These are phyloP conservation scores for Phylloporus arenicola DNA, from an alignment of 768 basidiomycete species.

Conservation along the genomic window DNA sequence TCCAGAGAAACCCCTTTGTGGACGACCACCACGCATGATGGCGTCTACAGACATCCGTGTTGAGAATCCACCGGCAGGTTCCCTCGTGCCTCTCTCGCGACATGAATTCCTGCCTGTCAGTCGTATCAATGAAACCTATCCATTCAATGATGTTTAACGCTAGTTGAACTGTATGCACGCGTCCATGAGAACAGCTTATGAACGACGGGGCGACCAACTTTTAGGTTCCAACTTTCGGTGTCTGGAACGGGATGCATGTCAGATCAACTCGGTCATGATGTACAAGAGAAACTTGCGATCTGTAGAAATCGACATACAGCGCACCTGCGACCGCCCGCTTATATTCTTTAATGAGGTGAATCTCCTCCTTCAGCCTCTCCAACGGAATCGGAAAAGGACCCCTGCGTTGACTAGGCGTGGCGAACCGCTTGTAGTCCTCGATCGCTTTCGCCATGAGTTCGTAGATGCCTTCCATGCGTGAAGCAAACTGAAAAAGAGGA, in stretches of 20 bases:
- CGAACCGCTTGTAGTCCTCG: constrained; percentile 14
- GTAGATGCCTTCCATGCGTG: constrained; percentile 18
- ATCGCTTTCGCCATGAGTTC: constrained; percentile 19
- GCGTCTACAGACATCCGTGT: constrained; percentile 11
- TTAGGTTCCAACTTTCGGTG: constrained; percentile 19
- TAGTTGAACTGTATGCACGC: constrained; percentile 16
- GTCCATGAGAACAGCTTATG: constrained; percentile 1
- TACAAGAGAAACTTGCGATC: constrained; percentile 6
- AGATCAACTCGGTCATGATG: background rate
- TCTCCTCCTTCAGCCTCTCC: constrained; percentile 21
- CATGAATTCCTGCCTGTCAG: constrained; percentile 24
- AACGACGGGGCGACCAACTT: constrained; percentile 6
- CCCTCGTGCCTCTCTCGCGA: constrained; percentile 19
- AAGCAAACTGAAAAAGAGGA: constrained; percentile 14
- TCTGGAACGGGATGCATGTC: constrained; percentile 6
- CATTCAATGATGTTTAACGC: constrained; percentile 19
- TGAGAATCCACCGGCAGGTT: constrained; percentile 24
- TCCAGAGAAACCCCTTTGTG: constrained; percentile 22
- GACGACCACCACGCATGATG: constrained; percentile 19
- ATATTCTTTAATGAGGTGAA: constrained; percentile 18
- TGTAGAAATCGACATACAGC: constrained; percentile 20
- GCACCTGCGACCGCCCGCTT: constrained; percentile 12
- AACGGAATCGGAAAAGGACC: constrained; percentile 20
- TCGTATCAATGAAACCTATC: constrained; percentile 21
- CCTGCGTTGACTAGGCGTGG: constrained; percentile 10